Evolutionary conservation across 306 rosid species (phyloP).

Genomic region (Prunus davidiana): DNA sequence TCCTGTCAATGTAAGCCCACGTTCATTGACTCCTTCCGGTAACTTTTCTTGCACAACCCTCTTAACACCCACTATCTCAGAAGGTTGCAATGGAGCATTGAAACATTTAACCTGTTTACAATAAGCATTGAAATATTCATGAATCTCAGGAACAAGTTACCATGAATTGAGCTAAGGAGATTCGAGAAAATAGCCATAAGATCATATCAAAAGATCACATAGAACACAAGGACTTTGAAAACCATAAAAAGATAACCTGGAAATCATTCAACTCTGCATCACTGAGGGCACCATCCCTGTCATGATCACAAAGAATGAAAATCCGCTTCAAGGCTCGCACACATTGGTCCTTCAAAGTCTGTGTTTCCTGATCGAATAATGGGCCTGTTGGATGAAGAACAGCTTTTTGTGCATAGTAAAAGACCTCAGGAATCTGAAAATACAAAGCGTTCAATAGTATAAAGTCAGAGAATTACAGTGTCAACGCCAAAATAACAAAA

Average conservation of each 20-base stretch:
- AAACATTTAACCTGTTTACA: constrained; percentile 88
- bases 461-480: not conserved
- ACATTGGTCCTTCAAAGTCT: constrained; percentile 89
- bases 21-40: constrained; percentile 95
- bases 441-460: not conserved
- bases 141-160: not conserved
- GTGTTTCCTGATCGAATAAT: constrained; percentile 94
- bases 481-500: constrained; percentile 1
- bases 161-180: not conserved
- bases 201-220: not conserved
- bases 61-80: constrained; percentile 89
- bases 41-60: constrained; percentile 89
- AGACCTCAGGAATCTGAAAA: constrained; percentile 91
- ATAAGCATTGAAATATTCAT: constrained; percentile 23
- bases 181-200: not conserved
- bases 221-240: not conserved
- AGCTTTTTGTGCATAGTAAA: constrained; percentile 97
- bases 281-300: constrained; percentile 84
- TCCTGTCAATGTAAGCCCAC: constrained; percentile 94
- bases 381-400: constrained; percentile 99
- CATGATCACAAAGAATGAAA: constrained; percentile 92
- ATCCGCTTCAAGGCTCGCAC: constrained; percentile 92
- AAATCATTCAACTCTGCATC: constrained; percentile 60
- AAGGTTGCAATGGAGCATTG: constrained; percentile 94
- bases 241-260: constrained; percentile 33